phyloP scores from a whole-genome alignment of 768 basidiomycete species.

The Serendipita sp. region DNA sequence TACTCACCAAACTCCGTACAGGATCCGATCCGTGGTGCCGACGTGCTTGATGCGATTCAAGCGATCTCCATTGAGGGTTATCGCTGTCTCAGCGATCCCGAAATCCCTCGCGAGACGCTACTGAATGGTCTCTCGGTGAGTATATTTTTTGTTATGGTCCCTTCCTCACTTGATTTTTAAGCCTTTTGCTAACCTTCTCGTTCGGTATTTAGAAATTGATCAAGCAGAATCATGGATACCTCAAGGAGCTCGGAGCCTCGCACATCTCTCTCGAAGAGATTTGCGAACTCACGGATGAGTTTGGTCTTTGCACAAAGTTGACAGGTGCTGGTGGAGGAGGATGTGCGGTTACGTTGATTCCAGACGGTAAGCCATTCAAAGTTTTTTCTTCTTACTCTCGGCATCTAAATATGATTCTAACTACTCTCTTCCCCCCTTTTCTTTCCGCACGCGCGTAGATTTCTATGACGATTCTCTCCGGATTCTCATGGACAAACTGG shows the following conservation, averaged over 20 bases:
- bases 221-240: constrained; percentile 74
- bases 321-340: constrained; percentile 98
- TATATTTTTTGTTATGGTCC: constrained; percentile 13
- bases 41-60: constrained; percentile 68
- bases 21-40: constrained; percentile 77
- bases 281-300: constrained; percentile 48
- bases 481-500: constrained; percentile 43
- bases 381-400: neutral
- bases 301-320: constrained; percentile 73
- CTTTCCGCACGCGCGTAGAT: no score
- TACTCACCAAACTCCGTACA: constrained; percentile 19
- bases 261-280: constrained; percentile 79
- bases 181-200: constrained; percentile 7
- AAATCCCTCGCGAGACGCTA: constrained; percentile 48
- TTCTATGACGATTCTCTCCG: constrained; percentile 45
- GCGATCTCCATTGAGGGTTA: constrained; percentile 71
- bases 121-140: constrained; percentile 56
- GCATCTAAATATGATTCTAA: neutral
- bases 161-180: neutral
- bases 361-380: constrained; percentile 51
- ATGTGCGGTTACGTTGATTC: constrained; percentile 90
- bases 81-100: constrained; percentile 54
- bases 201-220: constrained; percentile 47
- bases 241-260: constrained; percentile 77
- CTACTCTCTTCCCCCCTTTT: neutral